Conservation (phyloP, 2,329 filamentous ascomycete species). For the Colletotrichum sublineola region DNA sequence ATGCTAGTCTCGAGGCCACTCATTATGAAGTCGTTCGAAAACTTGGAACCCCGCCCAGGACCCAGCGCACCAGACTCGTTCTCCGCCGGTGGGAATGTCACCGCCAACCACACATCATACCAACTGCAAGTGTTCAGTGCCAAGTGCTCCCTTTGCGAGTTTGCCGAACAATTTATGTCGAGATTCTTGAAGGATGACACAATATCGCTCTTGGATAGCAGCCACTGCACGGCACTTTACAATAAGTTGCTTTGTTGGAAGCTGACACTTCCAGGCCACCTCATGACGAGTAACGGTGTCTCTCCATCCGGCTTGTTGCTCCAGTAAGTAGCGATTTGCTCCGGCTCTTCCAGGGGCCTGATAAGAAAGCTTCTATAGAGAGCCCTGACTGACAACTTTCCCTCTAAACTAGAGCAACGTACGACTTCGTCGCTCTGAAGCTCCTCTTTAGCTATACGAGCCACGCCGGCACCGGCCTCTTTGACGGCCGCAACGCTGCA, state of each 20-base stretch:
- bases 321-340: conserved; percentile 1
- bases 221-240: conserved; percentile 15
- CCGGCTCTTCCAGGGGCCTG: background rate
- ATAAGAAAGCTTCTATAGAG: background rate
- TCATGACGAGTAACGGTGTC: conserved; percentile 14
- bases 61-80: background rate
- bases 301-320: conserved; percentile 4
- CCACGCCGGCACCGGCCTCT: conserved; percentile 24
- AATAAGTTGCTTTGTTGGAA: conserved; percentile 32
- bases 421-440: conserved; percentile 29
- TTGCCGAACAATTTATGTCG: conserved; percentile 9
- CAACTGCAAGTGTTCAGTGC: conserved; percentile 15
- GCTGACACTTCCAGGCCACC: conserved; percentile 3
- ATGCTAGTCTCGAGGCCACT: conserved; percentile 9
- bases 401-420: conserved; percentile 1
- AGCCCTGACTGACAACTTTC: background rate
- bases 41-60: no score
- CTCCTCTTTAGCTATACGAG: conserved; percentile 16
- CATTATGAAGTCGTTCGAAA: conserved; percentile 23
- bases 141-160: conserved; percentile 31
- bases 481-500: conserved; percentile 55
- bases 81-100: background rate
- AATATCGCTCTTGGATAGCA: background rate
- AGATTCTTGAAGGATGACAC: background rate
- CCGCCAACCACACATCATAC: background rate